These are phyloP conservation scores for Ophiostoma sp. DNA, from an alignment of 2,329 filamentous ascomycete genomes.

Conservation along the genomic window DNA sequence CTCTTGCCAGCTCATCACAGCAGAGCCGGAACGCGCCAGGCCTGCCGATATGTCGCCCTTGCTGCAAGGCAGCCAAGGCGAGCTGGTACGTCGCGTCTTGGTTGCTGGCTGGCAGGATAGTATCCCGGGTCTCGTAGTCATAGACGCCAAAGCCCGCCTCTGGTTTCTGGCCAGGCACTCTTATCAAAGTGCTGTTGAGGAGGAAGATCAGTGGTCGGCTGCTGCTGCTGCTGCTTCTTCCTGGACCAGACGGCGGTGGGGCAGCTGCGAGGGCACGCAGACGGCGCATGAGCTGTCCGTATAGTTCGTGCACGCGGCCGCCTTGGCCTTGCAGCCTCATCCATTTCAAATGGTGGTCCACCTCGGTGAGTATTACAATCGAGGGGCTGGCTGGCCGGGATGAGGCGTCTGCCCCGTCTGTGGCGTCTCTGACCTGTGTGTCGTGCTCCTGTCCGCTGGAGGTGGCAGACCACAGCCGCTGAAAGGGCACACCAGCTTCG, in stretches of 20 bases:
- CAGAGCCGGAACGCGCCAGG: conserved; percentile 14
- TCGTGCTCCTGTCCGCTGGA: background rate
- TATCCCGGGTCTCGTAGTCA: conserved; percentile 6
- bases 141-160: background rate
- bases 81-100: conserved; percentile 13
- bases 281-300: conserved; percentile 25
- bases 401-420: background rate
- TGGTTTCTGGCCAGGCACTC: conserved; percentile 3
- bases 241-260: background rate
- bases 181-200: conserved; percentile 23
- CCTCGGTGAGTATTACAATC: conserved; percentile 24
- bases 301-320: conserved; percentile 23
- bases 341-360: conserved; percentile 27
- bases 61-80: conserved; percentile 16
- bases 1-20: conserved; percentile 19
- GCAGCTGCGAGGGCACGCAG: conserved; percentile 19
- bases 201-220: conserved; percentile 20
- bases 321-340: conserved; percentile 25
- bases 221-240: background rate
- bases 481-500: conserved; percentile 19
- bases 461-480: conserved; percentile 21
- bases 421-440: background rate
- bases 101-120: background rate
- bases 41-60: background rate
- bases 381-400: background rate